Conservation (phyloP, 1,284 basidiomycete species). For the Amylostereum chailletii region DNA sequence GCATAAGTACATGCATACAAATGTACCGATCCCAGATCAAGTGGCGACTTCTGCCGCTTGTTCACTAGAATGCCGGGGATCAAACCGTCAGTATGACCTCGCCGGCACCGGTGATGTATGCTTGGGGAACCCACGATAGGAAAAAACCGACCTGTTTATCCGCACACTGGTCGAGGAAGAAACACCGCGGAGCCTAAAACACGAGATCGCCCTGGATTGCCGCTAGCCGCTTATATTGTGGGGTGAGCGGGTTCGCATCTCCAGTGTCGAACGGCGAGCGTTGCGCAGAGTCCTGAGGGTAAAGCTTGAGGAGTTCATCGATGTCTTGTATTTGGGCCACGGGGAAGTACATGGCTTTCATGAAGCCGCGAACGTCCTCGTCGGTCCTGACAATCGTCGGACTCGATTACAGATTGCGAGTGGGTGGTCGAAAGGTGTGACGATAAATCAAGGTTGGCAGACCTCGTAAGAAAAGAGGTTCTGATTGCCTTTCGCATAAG, state of each 20-base stretch:
- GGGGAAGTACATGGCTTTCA: conserved; percentile 25
- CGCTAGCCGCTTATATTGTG: conserved; percentile 42
- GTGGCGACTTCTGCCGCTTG: not conserved
- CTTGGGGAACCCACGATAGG: not conserved
- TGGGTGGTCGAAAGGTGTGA: conserved; percentile 11
- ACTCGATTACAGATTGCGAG: not conserved
- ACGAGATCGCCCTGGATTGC: conserved; percentile 38
- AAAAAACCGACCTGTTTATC: not conserved
- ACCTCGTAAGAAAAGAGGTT: conserved; percentile 4
- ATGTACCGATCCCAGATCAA: not conserved
- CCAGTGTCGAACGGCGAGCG: conserved; percentile 48
- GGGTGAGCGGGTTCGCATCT: conserved; percentile 31
- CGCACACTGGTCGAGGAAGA: conserved; percentile 8
- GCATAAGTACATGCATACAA: too few relatives aligned
- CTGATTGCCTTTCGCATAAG: conserved; percentile 18
- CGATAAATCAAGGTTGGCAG: conserved; percentile 31
- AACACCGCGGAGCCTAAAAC: conserved; percentile 39
- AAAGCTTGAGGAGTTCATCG: conserved; percentile 25
- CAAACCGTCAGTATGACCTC: not conserved
- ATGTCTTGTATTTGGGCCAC: conserved; percentile 20
- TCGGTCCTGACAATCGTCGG: conserved; percentile 23
- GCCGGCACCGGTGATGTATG: not conserved
- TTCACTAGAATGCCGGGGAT: not conserved
- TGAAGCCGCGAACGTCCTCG: conserved; percentile 25
- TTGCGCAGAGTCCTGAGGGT: conserved; percentile 32